Evolutionary conservation across 371 early-diverging fungal species (phyloP), one percentile per base, ranked within the genome.

Genomic region (Rhizopus arrhizus): DNA sequence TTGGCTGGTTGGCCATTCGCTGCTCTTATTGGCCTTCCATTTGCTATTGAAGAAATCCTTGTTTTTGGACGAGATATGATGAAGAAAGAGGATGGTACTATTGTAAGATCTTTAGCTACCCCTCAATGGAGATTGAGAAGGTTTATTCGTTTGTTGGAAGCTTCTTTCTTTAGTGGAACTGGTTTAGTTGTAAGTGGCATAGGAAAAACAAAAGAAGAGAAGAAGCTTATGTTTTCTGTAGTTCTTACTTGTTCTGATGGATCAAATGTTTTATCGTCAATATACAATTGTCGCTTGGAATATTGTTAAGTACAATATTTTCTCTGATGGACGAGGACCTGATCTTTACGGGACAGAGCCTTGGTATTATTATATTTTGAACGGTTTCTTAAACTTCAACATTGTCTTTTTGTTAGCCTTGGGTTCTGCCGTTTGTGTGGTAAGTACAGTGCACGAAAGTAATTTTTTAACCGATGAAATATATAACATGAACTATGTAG

Each of bases 281-380:
- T 68, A 78, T 49, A 83, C 81, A 4, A 58, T 95, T 7, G 94
- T 91, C 13, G 90, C 94, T 6, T 80, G 86, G 68, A 96, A 96
- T 72, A 89, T 95, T 62, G 86, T 98, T 9, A 65, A 84, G 32
- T 98, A 98, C 72, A 98, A 98, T 66, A 88, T 97, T 5, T 89
- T 98, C 74, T 81, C 84, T 38, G 68, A 61, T 3, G 87, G 82
- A 40, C 81, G 85, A 28, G 92, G 94, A 0, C 94, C 96, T 3
- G 81, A 91, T 48, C 82, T 96, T 15, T 98, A 89, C 78, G 98
- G 97, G 16, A 91, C 90, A 3, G 96, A 96, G 72, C 95, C 96
- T 36, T 95, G 95, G 95, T 84, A 84, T 70, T 97, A 87, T 74
- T 97, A 96, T 64, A 45, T 95, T 4, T 52, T 86, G 7, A 97